Evolutionary conservation across 148 eudicot genomes (phyloP), one percentile per base, ranked within the genome.

Genomic region (Nepenthes gracilis): DNA sequence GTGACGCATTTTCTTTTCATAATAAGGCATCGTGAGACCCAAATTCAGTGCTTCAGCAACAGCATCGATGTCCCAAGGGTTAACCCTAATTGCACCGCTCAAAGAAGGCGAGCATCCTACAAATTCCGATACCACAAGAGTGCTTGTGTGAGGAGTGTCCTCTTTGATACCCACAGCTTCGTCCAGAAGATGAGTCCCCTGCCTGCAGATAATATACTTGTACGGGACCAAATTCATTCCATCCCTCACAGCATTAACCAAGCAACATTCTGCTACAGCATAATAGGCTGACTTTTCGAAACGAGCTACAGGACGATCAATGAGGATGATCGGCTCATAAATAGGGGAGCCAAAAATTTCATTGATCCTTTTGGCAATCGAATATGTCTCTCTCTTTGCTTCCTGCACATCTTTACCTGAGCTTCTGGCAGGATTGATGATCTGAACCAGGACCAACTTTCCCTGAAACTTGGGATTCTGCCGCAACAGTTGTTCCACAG

Each of bases 1-100:
- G 67, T 90, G 94, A 32, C 94, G 75, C 62, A 86, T 57, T 8
- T 74, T 76, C 67, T 83, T 86, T 67, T 86, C 94, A 7, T 69
- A 2, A 55, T 73, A 74, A 10, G 81, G 49, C 81, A 86, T 79
- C 9, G 81, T 72, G 36, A 86, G 82, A 59, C 86, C 94, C 57
- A 54, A 43, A 72, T 71, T 73, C 70, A 86, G 57, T 15, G 89
- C 94, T 61, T 84, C 89, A 1, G 86, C 80, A 14, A 81, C 85
- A 35, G 82, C 77, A 68, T 86, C 89, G 43, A 86, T 72, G 56
- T 86, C 83, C 94, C 89, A 86, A 9, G 94, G 94, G 67, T 86
- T 86, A n/a, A 86, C 77, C 57, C 94, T 75, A 40, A 86, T 83
- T 54, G 94, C 86, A 36, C 94, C 94, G 70, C 89, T 83, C 33